Conservation (phyloP, 2,329 filamentous ascomycete species). For the Hypocrella siamensis region DNA sequence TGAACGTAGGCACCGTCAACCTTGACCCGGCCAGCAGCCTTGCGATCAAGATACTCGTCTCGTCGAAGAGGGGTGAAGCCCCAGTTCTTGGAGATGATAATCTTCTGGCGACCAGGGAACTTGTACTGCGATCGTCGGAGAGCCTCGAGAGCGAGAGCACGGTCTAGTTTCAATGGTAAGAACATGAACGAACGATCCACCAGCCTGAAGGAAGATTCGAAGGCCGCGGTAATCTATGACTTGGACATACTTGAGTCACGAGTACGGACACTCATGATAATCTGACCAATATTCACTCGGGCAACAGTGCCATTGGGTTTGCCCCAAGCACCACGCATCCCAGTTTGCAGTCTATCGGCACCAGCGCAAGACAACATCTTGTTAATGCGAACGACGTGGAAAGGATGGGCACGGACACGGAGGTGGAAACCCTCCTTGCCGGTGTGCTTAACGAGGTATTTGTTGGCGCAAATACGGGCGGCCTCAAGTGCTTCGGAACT, state of each 20-base stretch:
- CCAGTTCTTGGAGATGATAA: constrained; percentile 99
- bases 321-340: constrained; percentile 99
- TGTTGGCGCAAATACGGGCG: constrained; percentile 99
- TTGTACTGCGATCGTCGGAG: constrained; percentile 99
- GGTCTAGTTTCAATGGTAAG: constrained; percentile 44
- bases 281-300: constrained; percentile 99
- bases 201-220: too few relatives aligned
- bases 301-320: constrained; percentile 98
- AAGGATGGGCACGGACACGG: constrained; percentile 82
- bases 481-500: constrained; percentile 98
- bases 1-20: constrained; percentile 98
- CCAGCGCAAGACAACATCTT: constrained; percentile 99
- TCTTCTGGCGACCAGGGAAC: constrained; percentile 99
- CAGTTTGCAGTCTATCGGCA: constrained; percentile 99
- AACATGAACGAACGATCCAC: too few relatives aligned
- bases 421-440: constrained; percentile 65
- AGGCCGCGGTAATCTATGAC: too few relatives aligned
- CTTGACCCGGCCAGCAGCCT: constrained; percentile 84
- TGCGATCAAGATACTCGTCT: constrained; percentile 93
- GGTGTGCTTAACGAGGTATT: constrained; percentile 64
- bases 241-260: constrained; percentile 75
- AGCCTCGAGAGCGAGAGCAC: constrained; percentile 88
- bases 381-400: constrained; percentile 99
- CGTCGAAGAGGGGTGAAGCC: constrained; percentile 97
- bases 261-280: constrained; percentile 92